phyloP scores from a whole-genome alignment of 371 early-diverging fungal genomes.

The Mucor plumbeus region DNA sequence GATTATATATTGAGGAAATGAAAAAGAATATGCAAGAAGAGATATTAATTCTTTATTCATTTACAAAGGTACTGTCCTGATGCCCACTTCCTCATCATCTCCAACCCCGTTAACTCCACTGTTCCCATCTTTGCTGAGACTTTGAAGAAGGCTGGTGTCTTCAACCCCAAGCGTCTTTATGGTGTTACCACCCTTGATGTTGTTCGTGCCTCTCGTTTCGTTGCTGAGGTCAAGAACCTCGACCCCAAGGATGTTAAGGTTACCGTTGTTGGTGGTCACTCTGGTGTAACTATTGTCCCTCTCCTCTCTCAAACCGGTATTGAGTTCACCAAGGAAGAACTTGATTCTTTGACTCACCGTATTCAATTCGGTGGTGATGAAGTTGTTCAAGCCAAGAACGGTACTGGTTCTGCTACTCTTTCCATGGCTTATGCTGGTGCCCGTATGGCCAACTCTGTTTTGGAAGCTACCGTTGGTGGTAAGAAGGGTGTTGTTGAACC shows the following conservation, averaged over 20 bases:
- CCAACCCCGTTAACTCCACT: slow-evolving; percentile 99
- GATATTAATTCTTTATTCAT: slow-evolving; percentile 7
- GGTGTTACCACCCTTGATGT: slow-evolving; percentile 99
- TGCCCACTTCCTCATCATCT: slow-evolving; percentile 95
- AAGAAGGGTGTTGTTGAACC: slow-evolving; percentile 93
- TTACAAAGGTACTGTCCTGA: slow-evolving; percentile 85
- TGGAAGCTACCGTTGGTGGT: slow-evolving; percentile 86
- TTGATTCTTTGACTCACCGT: slow-evolving; percentile 93
- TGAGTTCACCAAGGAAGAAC: slow-evolving; percentile 88
- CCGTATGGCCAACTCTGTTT: slow-evolving; percentile 91
- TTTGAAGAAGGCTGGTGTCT: slow-evolving; percentile 93
- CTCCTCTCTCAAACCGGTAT: slow-evolving; percentile 89
- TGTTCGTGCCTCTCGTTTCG: slow-evolving; percentile 97
- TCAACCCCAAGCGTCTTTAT: slow-evolving; percentile 93
- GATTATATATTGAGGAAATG: background rate
- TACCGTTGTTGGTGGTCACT: slow-evolving; percentile 98
- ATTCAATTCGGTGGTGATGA: slow-evolving; percentile 99
- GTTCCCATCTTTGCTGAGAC: slow-evolving; percentile 98
- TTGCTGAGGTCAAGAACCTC: slow-evolving; percentile 80
- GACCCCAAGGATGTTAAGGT: slow-evolving; percentile 82
- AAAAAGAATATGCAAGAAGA: background rate
- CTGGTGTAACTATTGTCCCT: slow-evolving; percentile 98
- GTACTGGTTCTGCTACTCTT: slow-evolving; percentile 97
- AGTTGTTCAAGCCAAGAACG: slow-evolving; percentile 99
- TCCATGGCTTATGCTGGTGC: slow-evolving; percentile 99